Evolutionary conservation across 2,329 filamentous ascomycete genomes (phyloP).

Genomic region (Lasiodiplodia sp.): DNA sequence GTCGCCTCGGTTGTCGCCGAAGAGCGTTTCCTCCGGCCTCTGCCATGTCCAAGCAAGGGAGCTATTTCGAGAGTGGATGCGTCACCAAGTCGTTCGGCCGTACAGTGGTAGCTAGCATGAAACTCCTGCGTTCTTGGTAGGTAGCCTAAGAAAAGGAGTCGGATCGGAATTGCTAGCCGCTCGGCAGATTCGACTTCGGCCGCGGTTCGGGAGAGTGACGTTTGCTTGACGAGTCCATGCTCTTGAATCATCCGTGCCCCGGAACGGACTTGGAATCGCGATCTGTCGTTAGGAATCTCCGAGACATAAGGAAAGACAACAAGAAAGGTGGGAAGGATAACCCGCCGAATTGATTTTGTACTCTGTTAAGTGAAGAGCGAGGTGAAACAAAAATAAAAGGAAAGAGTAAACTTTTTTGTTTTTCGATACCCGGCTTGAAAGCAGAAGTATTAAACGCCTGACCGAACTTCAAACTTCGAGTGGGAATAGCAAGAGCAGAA

Average conservation of each 20-base stretch:
- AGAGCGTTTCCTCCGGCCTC: not conserved
- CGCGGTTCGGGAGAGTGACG: not conserved
- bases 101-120: not conserved
- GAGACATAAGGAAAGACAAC: not conserved
- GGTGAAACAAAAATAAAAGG: not conserved
- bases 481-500: constrained; percentile 25
- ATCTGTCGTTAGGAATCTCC: not conserved
- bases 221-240: constrained; percentile 1
- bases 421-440: constrained; percentile 7
- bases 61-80: not conserved
- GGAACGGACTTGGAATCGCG: not conserved
- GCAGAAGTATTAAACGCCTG: constrained; percentile 11
- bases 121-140: not conserved
- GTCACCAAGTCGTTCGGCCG: not conserved
- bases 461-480: constrained; percentile 16
- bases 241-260: not conserved
- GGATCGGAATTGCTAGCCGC: not conserved
- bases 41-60: not conserved
- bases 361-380: constrained; percentile 6
- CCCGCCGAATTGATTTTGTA: constrained; percentile 21
- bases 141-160: not conserved
- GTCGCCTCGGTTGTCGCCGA: not conserved
- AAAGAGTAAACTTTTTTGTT: constrained; percentile 23
- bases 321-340: not conserved
- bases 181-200: not conserved